Evolutionary conservation across 2,329 filamentous ascomycete species (phyloP), one percentile per base, ranked within the genome.

Genomic region (Claviceps pusilla): DNA sequence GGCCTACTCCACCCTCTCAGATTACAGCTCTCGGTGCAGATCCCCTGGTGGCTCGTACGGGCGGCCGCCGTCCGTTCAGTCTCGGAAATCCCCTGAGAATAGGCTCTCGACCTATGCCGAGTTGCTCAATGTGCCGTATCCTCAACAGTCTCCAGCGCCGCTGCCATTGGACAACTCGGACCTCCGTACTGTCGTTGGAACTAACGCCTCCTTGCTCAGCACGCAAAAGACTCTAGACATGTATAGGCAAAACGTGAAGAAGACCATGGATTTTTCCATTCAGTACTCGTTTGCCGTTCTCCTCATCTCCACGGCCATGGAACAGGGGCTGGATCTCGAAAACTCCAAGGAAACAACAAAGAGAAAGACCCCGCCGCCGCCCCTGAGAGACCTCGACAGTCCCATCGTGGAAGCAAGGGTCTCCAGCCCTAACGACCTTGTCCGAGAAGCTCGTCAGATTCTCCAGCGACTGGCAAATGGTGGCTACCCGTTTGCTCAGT

Each of bases 261-360:
- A 98, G 74, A 95, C 93, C 3, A 93, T 86, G 58, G 89, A 96
- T 68, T 77, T 84, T 16, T 84, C 86, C 4, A 87, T 95, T 39
- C 89, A 96, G 68, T 97, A 97, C 68, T 93, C 95, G 35, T 97
- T 98, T 70, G 93, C 93, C 2, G 80, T 97, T 42, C 95, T 95
- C 68, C 82, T 98, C 73, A 85, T 97, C 60, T 87, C 90, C 49
- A 85, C 89, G 1, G 90, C 91, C 45, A 86, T 89, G 66, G 87
- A 95, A 65, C 79, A 86, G 65, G 83, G 82, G 2, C 63, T 84
- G 24, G 74, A 79, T 56, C 66, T 71, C 48, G 71, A 76, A 1
- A 74, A 77, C 54, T 64, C 72, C 50, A 67, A 71, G 49, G 45
- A 47, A 31, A 14, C 70, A 49, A 68, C 66, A 58, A 77, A 73